These are phyloP conservation scores for Monosporozyma aerobia DNA, from an alignment of 805 yeast species.

Conservation along the genomic window DNA sequence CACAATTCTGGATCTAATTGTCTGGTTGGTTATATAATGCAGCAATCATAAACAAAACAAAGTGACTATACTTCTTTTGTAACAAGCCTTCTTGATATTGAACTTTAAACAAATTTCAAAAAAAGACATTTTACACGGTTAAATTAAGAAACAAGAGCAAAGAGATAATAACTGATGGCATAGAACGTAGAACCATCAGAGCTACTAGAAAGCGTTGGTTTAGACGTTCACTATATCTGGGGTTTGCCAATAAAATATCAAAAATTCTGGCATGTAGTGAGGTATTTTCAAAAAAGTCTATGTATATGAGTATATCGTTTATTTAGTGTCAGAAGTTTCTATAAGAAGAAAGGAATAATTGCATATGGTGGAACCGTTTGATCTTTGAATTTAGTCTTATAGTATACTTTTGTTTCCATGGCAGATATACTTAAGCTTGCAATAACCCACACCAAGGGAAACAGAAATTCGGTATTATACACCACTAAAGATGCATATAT, in stretches of 20 bases:
- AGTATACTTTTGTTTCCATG: constrained; percentile 41
- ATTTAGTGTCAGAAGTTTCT: background rate
- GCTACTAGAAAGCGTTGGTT: too few species aligned
- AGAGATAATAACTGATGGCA: background rate
- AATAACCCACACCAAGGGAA: constrained; percentile 27
- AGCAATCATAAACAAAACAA: background rate
- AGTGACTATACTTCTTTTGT: background rate
- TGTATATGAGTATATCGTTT: background rate
- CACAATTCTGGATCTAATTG: background rate
- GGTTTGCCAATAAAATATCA: too few species aligned
- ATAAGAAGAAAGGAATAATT: constrained; percentile 12
- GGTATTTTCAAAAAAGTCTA: background rate
- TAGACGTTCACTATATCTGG: too few species aligned
- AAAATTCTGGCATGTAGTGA: background rate
- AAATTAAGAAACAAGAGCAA: background rate
- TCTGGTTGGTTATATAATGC: background rate
- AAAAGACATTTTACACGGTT: background rate
- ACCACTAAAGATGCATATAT: constrained; percentile 37
- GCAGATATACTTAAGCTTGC: constrained; percentile 50
- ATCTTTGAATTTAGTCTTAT: constrained; percentile 24
- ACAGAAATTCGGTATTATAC: constrained; percentile 13
- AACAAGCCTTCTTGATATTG: background rate
- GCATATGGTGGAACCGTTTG: constrained; percentile 13
- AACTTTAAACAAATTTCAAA: background rate
- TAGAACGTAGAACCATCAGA: background rate